These are phyloP conservation scores for Tolypocladium endophyticum DNA, from an alignment of 2,329 filamentous ascomycete genomes.

Conservation along the genomic window DNA sequence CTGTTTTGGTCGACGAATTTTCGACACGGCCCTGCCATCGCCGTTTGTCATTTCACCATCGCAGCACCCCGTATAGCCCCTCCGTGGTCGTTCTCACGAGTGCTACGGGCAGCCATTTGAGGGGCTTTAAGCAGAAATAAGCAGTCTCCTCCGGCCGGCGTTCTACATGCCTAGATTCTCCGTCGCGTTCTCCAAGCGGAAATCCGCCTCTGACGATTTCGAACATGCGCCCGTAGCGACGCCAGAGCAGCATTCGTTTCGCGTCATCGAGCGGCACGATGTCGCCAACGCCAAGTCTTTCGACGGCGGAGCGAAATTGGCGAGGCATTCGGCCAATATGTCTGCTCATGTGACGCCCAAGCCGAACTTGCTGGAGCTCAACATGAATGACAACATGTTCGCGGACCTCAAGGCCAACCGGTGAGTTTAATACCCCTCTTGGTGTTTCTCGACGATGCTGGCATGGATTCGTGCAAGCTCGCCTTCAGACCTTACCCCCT, in stretches of 20 bases:
- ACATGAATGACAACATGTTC: constrained; percentile 49
- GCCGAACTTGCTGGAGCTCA: constrained; percentile 24
- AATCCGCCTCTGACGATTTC: constrained; percentile 44
- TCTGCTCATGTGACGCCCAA: constrained; percentile 25
- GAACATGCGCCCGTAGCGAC: constrained; percentile 36
- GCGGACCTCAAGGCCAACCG: constrained; percentile 42
- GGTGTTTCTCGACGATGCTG: background rate
- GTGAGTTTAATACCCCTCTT: constrained; percentile 27
- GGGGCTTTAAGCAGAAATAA: background rate
- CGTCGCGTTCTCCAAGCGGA: constrained; percentile 48
- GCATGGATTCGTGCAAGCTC: background rate
- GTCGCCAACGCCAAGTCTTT: constrained; percentile 34
- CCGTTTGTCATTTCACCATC: constrained; percentile 1
- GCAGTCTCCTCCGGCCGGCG: constrained; percentile 10
- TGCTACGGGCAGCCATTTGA: background rate
- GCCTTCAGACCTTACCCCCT: background rate
- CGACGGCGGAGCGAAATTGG: constrained; percentile 36
- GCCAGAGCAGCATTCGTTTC: constrained; percentile 41
- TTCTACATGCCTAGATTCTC: constrained; percentile 54
- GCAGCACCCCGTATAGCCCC: constrained; percentile 2
- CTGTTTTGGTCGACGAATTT: background rate
- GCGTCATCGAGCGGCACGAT: constrained; percentile 45
- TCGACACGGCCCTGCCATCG: background rate
- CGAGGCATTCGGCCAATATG: constrained; percentile 23
- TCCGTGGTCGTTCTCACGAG: background rate